Evolutionary conservation across 371 early-diverging fungal species (phyloP), one percentile per base, ranked within the genome.

Genomic region (Syncephalastrum sp.): DNA sequence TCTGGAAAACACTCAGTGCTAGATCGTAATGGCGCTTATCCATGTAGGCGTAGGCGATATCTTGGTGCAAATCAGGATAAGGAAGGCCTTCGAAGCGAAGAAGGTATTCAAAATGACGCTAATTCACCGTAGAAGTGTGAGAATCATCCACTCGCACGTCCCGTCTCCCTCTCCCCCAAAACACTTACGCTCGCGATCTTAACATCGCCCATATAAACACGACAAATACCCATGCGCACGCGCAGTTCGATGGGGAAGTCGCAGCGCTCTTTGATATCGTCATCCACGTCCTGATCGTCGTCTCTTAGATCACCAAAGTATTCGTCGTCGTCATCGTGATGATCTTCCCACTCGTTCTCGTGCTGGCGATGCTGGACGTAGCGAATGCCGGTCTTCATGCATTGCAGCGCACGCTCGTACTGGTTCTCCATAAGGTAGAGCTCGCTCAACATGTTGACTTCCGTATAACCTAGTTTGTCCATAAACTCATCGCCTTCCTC

Each of bases 381-480:
- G 33, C 91, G 75, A 0, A 86, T 64, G 49, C 92, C 91, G 3
- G 71, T 75, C 57, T 90, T 89, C 57, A 95, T 84, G 33, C 85
- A 82, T 19, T 74, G 70, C 5, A 92, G 64, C 0, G 88, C 83
- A 43, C 77, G 80, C 27, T 86, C 85, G 60, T 89, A 92, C 53
- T 93, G 91, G 43, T 82, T 83, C 23, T 81, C 67, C 64, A 89
- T 83, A 25, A 94, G 75, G 58, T 92, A 92, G 13, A 95, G 70
- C 61, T 94, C 93, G 45, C 88, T 87, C 54, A 94, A 65, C 82
- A 91, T 90, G 68, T 92, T 89, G 47, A 95, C 63, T 59, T 94
- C 94, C 4, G 83, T 82, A 69, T 87, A 93, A 19, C 88, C 85
- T 53, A 88, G 77, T 7, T 77, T 67, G 38, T 75, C 68, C 2